A percentile compares a stretch with the other conserved stretches of the same genome.
These are phyloP conservation scores for Beauveria medogensis DNA, from an alignment of 2,329 filamentous ascomycete species.

Conservation along the genomic window DNA sequence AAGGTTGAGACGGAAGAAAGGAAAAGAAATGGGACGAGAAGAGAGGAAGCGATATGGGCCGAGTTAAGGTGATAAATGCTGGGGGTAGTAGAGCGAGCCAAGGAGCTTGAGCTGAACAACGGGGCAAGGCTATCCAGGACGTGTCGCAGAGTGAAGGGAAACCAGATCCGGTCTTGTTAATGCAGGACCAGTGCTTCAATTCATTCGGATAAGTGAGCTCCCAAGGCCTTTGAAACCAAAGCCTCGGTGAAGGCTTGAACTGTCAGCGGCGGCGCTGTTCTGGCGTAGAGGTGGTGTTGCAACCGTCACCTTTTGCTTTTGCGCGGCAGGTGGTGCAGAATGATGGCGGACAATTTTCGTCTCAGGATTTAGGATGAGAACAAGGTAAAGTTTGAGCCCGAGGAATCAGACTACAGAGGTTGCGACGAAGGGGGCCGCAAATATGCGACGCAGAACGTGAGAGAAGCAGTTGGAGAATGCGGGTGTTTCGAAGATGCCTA, in stretches of 20 bases:
- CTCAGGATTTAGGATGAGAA: conserved; percentile 1
- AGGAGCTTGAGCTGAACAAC: background rate
- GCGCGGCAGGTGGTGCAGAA: background rate
- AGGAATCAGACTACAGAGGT: background rate
- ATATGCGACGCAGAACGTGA: conserved; percentile 20
- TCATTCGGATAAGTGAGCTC: background rate
- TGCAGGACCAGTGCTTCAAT: conserved; percentile 8
- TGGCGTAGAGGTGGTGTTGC: background rate
- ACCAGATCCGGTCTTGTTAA: conserved; percentile 8
- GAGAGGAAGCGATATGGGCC: conserved; percentile 7
- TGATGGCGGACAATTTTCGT: background rate
- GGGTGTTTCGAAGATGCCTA: conserved; percentile 7
- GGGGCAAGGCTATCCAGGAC: conserved; percentile 1
- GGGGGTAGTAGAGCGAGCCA: background rate
- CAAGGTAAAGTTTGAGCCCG: background rate
- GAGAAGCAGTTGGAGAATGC: conserved; percentile 15
- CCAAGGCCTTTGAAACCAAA: conserved; percentile 5
- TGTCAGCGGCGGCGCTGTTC: background rate
- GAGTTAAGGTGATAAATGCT: conserved; percentile 8
- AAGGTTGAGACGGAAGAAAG: conserved; percentile 14
- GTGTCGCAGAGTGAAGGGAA: conserved; percentile 10
- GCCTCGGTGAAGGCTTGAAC: background rate
- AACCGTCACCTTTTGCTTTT: no score
- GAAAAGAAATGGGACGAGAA: conserved; percentile 17
- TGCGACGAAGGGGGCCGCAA: conserved; percentile 13